These are phyloP conservation scores for Boletus sp. DNA, from an alignment of 768 basidiomycete species.

Conservation along the genomic window DNA sequence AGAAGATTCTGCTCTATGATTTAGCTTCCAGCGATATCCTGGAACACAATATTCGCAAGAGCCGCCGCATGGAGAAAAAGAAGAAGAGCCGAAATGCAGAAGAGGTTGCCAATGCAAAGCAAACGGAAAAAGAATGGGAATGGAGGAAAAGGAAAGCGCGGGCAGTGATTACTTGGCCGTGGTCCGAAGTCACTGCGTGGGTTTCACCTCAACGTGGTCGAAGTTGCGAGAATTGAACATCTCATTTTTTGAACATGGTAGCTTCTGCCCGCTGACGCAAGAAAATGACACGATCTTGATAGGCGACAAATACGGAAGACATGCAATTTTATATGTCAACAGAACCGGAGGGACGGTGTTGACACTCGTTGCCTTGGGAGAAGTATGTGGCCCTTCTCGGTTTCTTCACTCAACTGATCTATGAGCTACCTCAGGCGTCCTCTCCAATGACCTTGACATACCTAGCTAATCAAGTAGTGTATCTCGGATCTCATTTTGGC, in stretches of 20 bases:
- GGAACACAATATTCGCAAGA: constrained; percentile 55
- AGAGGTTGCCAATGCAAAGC: constrained; percentile 45
- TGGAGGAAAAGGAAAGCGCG: constrained; percentile 52
- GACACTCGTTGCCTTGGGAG: constrained; percentile 65
- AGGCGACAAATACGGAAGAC: constrained; percentile 69
- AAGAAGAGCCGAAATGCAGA: constrained; percentile 45
- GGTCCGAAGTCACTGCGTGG: constrained; percentile 70
- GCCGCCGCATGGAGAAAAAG: constrained; percentile 49
- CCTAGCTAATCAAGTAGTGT: constrained; percentile 66
- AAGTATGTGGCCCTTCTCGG: constrained; percentile 42
- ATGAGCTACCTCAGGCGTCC: constrained; percentile 49
- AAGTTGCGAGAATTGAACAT: not conserved
- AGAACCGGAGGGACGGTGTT: constrained; percentile 39
- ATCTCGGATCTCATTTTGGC: constrained; percentile 78
- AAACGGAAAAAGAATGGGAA: constrained; percentile 59
- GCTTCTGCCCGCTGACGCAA: constrained; percentile 53
- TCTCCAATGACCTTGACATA: constrained; percentile 71
- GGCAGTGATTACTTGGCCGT: constrained; percentile 69
- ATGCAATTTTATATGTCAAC: constrained; percentile 62
- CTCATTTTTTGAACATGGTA: constrained; percentile 22
- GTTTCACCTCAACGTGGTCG: constrained; percentile 20
- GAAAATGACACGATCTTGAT: constrained; percentile 51
- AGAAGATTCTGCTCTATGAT: constrained; percentile 62
- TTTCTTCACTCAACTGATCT: constrained; percentile 8
- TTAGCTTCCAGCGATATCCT: constrained; percentile 46